Base-by-base conservation (phyloP, 2,329 filamentous ascomycete genomes). In the Decorospora gaudefroyi region DNA sequence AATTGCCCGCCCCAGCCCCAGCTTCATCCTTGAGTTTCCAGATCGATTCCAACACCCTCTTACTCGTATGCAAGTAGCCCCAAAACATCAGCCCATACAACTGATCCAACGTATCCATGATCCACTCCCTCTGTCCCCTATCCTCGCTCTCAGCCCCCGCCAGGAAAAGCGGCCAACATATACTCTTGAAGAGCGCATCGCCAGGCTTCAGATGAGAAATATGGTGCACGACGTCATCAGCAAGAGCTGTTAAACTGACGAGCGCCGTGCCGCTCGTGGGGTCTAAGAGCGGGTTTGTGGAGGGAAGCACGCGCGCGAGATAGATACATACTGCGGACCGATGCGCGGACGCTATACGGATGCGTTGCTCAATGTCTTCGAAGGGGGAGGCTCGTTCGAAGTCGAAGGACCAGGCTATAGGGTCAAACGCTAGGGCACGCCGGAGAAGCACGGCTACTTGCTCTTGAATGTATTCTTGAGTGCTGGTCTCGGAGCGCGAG, bases 161-260 rank as follows among this genome's bases (percentile, higher is more conserved):
- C 19, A 83, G 74, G 51, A 83, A 82, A 0, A 79, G 72, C 1
- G 80, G 79, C 80, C 80, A 83, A n/a, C 77, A 77, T 2, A 79
- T 81, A 6, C 77, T 80, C 59, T 82, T 83, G 69, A 81, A 83
- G 28, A 81, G 72, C 5, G 75, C 73, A 54, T 80, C 78, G 2
- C 70, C 62, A 13, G 74, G 72, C 18, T 69, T 70, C 23, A 83
- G 73, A 39, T 72, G 67, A 4, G 74, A 75, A 16, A 83, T 69
- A 46, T 81, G 75, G n/a, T 66, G 55, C 2, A 82, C 66, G 25
- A 80, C 78, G 22, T 80, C 78, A 16, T 70, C 59, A 3, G 78
- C 75, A 2, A 83, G 71, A 6, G 33, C 55, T 1, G 61, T 59
- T 7, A 69, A 38, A 22, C 57, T 66, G 40, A 69, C 59, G 4